Evolutionary conservation across 257 asterid species (phyloP).

Genomic region (Nyctanthes arbortristis): DNA sequence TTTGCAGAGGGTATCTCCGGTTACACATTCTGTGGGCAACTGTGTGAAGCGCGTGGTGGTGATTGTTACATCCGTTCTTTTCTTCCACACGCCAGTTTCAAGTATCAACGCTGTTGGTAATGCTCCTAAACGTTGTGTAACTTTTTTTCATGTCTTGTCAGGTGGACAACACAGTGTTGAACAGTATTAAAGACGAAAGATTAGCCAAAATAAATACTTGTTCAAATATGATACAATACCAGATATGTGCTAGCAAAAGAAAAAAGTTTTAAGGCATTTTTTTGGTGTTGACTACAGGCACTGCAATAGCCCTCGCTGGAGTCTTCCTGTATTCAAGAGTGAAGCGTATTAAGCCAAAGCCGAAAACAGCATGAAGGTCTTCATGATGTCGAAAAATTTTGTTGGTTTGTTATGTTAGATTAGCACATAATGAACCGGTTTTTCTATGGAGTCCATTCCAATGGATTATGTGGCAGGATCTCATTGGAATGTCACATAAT

Average conservation of each 20-base stretch:
- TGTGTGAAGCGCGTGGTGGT: constrained; percentile 98
- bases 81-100: constrained; percentile 91
- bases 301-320: constrained; percentile 75
- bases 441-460: too few relatives aligned
- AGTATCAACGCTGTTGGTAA: constrained; percentile 75
- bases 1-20: constrained; percentile 94
- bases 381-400: constrained; percentile 16
- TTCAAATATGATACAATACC: not conserved
- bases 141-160: not conserved
- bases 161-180: not conserved
- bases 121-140: not conserved
- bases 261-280: too few relatives aligned
- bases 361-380: constrained; percentile 44
- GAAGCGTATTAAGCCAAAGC: constrained; percentile 55
- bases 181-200: not conserved
- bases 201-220: not conserved
- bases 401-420: constrained; percentile 29
- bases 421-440: not conserved
- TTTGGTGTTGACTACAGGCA: constrained; percentile 48
- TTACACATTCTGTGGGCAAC: constrained; percentile 96
- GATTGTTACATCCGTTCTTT: constrained; percentile 84
- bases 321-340: constrained; percentile 84
- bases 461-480: too few relatives aligned
- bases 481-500: too few relatives aligned
- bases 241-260: not conserved